phyloP scores from a whole-genome alignment of 2,329 filamentous ascomycete species.

The Niveomyces coronatus region DNA sequence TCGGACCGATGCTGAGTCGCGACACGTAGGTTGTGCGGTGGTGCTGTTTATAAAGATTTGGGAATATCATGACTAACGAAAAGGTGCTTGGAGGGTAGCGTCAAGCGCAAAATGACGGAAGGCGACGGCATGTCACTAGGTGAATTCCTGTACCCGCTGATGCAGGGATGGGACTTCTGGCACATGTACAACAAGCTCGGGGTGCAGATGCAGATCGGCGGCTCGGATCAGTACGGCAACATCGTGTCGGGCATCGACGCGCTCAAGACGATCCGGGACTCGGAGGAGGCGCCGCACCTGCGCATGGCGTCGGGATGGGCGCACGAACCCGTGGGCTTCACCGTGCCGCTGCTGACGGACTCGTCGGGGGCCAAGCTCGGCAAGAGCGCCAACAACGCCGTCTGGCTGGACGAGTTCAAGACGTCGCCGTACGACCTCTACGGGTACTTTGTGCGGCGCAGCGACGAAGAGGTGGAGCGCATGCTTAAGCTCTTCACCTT shows the following conservation, averaged over 20 bases:
- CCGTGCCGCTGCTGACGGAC: slow-evolving; percentile 81
- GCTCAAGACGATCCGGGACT: slow-evolving; percentile 61
- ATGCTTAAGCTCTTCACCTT: slow-evolving; percentile 90
- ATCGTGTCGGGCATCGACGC: slow-evolving; percentile 84
- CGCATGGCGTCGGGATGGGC: slow-evolving; percentile 31
- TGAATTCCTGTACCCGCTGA: slow-evolving; percentile 85
- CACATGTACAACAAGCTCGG: slow-evolving; percentile 58
- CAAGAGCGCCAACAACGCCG: slow-evolving; percentile 85
- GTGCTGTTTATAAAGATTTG: neutral
- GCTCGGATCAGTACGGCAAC: slow-evolving; percentile 93
- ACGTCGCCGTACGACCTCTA: slow-evolving; percentile 82
- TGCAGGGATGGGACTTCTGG: slow-evolving; percentile 98
- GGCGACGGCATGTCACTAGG: slow-evolving; percentile 90
- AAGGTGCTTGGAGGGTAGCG: slow-evolving; percentile 31
- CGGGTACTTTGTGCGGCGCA: slow-evolving; percentile 73
- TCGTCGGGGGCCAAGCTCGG: slow-evolving; percentile 83
- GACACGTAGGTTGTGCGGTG: slow-evolving; percentile 51
- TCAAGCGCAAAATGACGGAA: slow-evolving; percentile 72
- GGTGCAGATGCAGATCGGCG: slow-evolving; percentile 82
- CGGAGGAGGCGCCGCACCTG: slow-evolving; percentile 35
- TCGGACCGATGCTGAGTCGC: slow-evolving; percentile 79
- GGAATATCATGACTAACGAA: neutral
- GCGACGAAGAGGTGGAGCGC: slow-evolving; percentile 71
- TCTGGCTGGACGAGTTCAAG: slow-evolving; percentile 81
- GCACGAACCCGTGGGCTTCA: slow-evolving; percentile 69